These are phyloP conservation scores for Moricandia arvensis DNA, from an alignment of 345 rosid species.

Conservation along the genomic window DNA sequence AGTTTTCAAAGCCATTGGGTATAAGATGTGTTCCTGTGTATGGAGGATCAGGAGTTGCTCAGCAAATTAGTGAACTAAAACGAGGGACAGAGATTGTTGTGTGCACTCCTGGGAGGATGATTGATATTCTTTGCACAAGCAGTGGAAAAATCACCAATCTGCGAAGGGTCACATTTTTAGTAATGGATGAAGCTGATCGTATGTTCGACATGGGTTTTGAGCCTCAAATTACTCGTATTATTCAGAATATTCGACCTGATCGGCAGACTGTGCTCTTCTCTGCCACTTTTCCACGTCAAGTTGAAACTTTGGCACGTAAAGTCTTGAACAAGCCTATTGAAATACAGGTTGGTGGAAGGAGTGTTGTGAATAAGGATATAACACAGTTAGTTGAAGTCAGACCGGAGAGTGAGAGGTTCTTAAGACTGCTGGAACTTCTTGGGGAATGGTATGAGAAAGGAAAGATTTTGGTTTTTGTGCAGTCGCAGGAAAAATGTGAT, in stretches of 20 bases:
- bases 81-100: constrained; percentile 97
- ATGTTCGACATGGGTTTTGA: constrained; percentile 99
- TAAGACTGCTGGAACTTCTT: constrained; percentile 80
- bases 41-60: constrained; percentile 99
- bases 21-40: constrained; percentile 87
- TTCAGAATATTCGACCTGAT: constrained; percentile 92
- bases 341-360: constrained; percentile 96
- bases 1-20: constrained; percentile 73
- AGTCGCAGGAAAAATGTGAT: constrained; percentile 89
- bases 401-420: constrained; percentile 83
- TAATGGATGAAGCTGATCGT: constrained; percentile 98
- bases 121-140: constrained; percentile 93
- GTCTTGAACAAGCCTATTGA: constrained; percentile 83
- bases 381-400: constrained; percentile 87
- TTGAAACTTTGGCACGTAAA: constrained; percentile 87
- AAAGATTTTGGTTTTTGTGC: constrained; percentile 81
- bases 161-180: constrained; percentile 79
- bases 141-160: constrained; percentile 89
- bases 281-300: constrained; percentile 96
- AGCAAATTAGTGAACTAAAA: constrained; percentile 92
- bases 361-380: constrained; percentile 95
- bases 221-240: constrained; percentile 89
- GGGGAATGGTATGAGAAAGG: constrained; percentile 99
- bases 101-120: constrained; percentile 97
- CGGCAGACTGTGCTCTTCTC: constrained; percentile 95